Conservation (phyloP, 2,329 filamentous ascomycete species). For the Fusarium solani-melongenae region DNA sequence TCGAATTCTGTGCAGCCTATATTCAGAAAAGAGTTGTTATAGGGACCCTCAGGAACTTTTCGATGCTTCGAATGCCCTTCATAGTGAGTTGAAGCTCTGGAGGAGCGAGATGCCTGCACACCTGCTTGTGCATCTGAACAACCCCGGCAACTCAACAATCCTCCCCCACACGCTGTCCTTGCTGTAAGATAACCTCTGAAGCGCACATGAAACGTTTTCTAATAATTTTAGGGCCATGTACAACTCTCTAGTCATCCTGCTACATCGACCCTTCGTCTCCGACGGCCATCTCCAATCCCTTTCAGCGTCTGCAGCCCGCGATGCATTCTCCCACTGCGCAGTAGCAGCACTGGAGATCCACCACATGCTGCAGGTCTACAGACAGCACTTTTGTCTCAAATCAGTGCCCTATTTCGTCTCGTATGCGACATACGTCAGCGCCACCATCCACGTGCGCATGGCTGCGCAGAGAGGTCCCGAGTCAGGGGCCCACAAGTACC, state of each 20-base stretch:
- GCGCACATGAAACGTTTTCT: neutral
- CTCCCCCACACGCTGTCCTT: constrained; percentile 14
- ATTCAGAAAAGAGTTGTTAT: constrained; percentile 51
- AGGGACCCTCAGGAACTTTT: constrained; percentile 44
- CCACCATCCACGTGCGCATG: constrained; percentile 62
- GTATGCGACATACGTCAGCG: constrained; percentile 64
- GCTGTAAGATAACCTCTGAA: neutral
- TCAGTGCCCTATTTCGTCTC: constrained; percentile 62
- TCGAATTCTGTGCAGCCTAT: constrained; percentile 55
- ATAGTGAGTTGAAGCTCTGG: constrained; percentile 55
- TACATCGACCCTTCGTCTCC: constrained; percentile 63
- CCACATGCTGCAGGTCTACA: constrained; percentile 54
- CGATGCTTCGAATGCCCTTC: constrained; percentile 46
- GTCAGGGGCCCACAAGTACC: constrained; percentile 51
- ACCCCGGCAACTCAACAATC: constrained; percentile 39
- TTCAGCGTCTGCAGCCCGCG: constrained; percentile 49
- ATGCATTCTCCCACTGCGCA: constrained; percentile 56
- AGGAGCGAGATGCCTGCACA: constrained; percentile 51
- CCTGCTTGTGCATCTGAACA: constrained; percentile 36
- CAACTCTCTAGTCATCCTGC: constrained; percentile 59
- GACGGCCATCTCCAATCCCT: constrained; percentile 58
- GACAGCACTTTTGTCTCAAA: constrained; percentile 54
- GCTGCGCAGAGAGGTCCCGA: constrained; percentile 55
- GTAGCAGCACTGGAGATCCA: constrained; percentile 57
- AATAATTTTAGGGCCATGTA: constrained; percentile 49